These are phyloP conservation scores for Chlamydomonas reinhardtii DNA, from an alignment of 163 green algal species.

Conservation along the genomic window DNA sequence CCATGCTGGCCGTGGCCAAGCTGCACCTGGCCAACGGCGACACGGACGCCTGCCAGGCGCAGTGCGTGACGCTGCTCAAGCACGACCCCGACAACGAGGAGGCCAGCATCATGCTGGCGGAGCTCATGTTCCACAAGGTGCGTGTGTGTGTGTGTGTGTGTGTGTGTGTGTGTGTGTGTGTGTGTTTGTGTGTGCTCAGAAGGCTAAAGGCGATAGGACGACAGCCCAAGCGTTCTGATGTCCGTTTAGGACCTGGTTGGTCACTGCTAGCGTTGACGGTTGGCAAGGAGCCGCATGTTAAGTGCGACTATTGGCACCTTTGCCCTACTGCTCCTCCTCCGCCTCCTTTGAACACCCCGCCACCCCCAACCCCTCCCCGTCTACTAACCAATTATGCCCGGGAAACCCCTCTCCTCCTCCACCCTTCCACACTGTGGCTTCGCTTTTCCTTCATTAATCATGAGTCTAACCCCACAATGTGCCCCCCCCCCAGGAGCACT, in stretches of 20 bases:
- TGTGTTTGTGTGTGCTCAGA: not conserved
- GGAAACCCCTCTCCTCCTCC: not conserved
- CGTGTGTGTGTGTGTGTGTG: not conserved
- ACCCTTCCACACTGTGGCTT: not conserved
- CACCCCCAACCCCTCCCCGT: too few species aligned
- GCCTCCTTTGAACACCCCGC: too few species aligned
- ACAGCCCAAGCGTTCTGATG: too few species aligned
- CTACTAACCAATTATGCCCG: too few species aligned
- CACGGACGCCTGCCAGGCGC: slow-evolving; percentile 71
- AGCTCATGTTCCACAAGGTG: slow-evolving; percentile 81
- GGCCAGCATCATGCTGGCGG: slow-evolving; percentile 77
- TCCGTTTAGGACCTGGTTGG: too few species aligned
- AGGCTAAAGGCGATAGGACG: too few species aligned
- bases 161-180: not conserved
- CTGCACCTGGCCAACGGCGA: slow-evolving; percentile 70
- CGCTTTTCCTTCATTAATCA: not conserved
- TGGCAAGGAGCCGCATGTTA: too few species aligned
- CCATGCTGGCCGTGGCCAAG: slow-evolving; percentile 69
- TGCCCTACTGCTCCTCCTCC: too few species aligned
- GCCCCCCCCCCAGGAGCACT: slow-evolving; percentile 73
- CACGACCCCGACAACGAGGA: slow-evolving; percentile 80
- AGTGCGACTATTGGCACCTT: too few species aligned
- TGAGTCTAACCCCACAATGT: too few species aligned
- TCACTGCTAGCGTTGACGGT: too few species aligned
- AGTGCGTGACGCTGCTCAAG: slow-evolving; percentile 73